Percentiles rank a stretch among this genome's conserved stretches.
phyloP scores from a whole-genome alignment of 192 early-diverging fungal species.

The Nowakowskiella sp. region DNA sequence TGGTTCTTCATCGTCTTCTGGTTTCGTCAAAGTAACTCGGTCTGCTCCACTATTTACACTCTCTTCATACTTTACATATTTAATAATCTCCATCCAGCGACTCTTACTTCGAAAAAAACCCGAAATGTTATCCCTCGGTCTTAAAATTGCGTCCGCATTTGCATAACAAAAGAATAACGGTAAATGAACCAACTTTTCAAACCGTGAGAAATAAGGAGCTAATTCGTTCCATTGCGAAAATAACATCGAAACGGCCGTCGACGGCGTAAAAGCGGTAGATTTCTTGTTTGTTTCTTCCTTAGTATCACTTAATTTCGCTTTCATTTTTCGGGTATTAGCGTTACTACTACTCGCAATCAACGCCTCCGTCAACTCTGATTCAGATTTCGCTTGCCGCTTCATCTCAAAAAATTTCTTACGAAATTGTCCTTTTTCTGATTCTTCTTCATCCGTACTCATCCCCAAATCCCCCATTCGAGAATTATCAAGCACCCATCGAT shows the following conservation, averaged over 20 bases:
- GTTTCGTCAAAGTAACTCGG: no score
- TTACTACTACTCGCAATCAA: not conserved
- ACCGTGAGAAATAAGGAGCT: constrained; percentile 28
- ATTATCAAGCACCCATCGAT: not conserved
- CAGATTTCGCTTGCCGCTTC: not conserved
- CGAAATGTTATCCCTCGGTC: constrained; percentile 27
- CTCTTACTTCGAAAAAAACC: constrained; percentile 27
- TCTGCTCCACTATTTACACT: constrained; percentile 10
- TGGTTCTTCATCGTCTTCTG: no score
- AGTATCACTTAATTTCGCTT: no score
- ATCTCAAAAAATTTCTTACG: constrained; percentile 18
- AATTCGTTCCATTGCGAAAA: constrained; percentile 32
- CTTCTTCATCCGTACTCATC: not conserved
- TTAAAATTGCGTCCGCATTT: constrained; percentile 33
- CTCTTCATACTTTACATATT: constrained; percentile 17
- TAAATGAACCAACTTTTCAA: constrained; percentile 31
- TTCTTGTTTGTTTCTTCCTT: constrained; percentile 4
- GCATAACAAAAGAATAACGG: constrained; percentile 42
- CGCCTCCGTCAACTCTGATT: not conserved
- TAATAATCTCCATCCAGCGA: constrained; percentile 34
- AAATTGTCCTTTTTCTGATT: constrained; percentile 13
- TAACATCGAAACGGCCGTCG: not conserved
- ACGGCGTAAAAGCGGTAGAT: not conserved
- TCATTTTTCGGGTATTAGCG: no score
- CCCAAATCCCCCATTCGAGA: not conserved